Percentiles rank a stretch among this genome's conserved stretches.
Conservation (phyloP, 1,139 yeast genomes). For the Taiozyma sp. region DNA sequence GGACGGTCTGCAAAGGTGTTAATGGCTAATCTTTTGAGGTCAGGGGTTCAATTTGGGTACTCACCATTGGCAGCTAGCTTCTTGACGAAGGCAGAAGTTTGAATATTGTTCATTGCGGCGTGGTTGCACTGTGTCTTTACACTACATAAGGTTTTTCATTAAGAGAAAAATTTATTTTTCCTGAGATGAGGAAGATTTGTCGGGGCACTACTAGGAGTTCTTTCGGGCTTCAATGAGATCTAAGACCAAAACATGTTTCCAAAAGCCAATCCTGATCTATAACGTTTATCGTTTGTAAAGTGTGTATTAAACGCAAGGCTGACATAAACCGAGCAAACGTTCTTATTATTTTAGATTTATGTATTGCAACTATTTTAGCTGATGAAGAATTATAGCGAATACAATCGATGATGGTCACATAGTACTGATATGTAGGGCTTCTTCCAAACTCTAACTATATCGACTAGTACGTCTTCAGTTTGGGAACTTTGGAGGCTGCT, state of each 20-base stretch:
- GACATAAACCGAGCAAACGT: background rate
- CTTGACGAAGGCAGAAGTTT: conserved; percentile 55
- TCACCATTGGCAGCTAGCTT: conserved; percentile 74
- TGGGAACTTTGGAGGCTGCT: background rate
- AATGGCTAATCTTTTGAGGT: background rate
- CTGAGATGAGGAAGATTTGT: background rate
- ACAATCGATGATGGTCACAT: no score
- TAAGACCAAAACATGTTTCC: no score
- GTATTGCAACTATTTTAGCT: no score
- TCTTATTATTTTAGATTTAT: background rate
- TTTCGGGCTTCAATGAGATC: background rate
- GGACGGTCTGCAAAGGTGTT: conserved; percentile 39
- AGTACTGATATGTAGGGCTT: background rate
- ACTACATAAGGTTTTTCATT: background rate
- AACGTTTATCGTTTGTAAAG: background rate
- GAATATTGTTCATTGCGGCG: conserved; percentile 8
- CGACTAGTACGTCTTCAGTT: background rate
- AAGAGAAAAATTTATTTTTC: background rate
- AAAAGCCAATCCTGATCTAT: no score
- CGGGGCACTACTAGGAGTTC: background rate
- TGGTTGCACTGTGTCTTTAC: background rate
- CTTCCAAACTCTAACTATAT: background rate
- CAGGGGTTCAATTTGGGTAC: conserved; percentile 8
- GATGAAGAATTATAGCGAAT: no score
- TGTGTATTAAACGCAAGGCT: background rate